These are phyloP conservation scores for Saccharomycopsis sp. DNA, from an alignment of 805 yeast genomes.

Conservation along the genomic window DNA sequence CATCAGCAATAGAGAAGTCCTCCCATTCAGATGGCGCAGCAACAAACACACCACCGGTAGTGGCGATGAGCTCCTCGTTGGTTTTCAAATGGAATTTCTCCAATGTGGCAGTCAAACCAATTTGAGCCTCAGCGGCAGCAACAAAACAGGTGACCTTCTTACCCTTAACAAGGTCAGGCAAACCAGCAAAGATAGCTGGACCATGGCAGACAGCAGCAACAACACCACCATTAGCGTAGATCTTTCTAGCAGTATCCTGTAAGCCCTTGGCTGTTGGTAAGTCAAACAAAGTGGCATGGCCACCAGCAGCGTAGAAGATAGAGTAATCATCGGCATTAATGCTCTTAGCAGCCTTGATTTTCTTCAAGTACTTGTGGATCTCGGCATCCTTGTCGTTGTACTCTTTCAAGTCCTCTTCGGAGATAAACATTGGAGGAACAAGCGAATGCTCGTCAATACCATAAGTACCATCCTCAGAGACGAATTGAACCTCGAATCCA, in stretches of 20 bases:
- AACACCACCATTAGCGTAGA: constrained; percentile 47
- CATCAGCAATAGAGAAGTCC: constrained; percentile 43
- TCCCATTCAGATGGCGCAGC: constrained; percentile 38
- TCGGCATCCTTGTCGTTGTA: constrained; percentile 35
- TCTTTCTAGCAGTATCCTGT: constrained; percentile 38
- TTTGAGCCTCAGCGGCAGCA: constrained; percentile 42
- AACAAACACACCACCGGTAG: constrained; percentile 33
- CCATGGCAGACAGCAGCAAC: constrained; percentile 66
- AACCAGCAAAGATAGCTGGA: constrained; percentile 47
- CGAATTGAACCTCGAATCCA: constrained; percentile 49
- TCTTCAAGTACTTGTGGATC: constrained; percentile 33
- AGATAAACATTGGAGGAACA: constrained; percentile 36
- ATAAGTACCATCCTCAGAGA: constrained; percentile 50
- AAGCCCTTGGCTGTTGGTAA: constrained; percentile 45
- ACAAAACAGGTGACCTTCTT: constrained; percentile 57
- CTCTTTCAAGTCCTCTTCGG: constrained; percentile 38
- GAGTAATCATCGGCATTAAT: constrained; percentile 43
- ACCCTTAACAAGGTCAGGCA: constrained; percentile 42
- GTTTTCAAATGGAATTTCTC: constrained; percentile 28
- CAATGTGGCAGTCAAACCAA: constrained; percentile 27
- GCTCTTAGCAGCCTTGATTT: constrained; percentile 42
- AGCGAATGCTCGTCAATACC: constrained; percentile 59
- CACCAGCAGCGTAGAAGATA: constrained; percentile 57
- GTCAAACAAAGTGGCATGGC: constrained; percentile 58
- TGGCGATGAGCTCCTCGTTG: constrained; percentile 30